These are phyloP conservation scores for Erodium trifolium DNA, from an alignment of 441 rosid species.

Conservation along the genomic window DNA sequence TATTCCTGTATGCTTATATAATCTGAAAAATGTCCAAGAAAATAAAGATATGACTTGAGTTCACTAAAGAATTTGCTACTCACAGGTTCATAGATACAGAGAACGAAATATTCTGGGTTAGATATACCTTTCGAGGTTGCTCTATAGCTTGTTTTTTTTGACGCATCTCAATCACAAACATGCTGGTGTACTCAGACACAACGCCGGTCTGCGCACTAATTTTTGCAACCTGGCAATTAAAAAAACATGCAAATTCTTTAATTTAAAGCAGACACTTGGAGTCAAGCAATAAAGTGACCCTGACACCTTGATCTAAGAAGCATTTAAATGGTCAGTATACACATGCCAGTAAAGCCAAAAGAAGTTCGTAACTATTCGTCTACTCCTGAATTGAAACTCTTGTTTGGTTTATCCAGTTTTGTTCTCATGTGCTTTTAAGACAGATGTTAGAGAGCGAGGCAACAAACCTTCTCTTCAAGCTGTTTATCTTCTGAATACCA, in stretches of 20 bases:
- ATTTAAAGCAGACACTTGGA: neutral
- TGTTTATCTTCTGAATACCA: slow-evolving; percentile 77
- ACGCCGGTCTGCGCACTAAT: slow-evolving; percentile 53
- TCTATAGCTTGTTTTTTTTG: slow-evolving; percentile 20
- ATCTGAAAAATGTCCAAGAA: neutral
- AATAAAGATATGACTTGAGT: neutral
- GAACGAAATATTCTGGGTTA: neutral
- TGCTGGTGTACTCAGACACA: slow-evolving; percentile 65
- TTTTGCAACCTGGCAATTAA: slow-evolving; percentile 44
- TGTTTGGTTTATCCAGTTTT: neutral
- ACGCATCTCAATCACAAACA: slow-evolving; percentile 51
- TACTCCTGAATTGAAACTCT: neutral
- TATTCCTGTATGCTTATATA: neutral
- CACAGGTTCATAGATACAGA: neutral
- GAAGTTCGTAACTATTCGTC: neutral
- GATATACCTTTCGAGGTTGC: neutral
- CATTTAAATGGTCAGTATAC: neutral
- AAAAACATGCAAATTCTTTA: slow-evolving; percentile 10
- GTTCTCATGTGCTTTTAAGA: slow-evolving; percentile 3
- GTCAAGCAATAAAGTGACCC: neutral
- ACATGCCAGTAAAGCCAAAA: neutral
- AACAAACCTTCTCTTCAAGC: slow-evolving; percentile 63
- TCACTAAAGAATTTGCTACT: neutral
- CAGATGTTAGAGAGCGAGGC: neutral
- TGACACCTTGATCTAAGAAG: neutral